Conservation (phyloP, 2,329 filamentous ascomycete genomes). For the Allantophomopsis lycopodina region DNA sequence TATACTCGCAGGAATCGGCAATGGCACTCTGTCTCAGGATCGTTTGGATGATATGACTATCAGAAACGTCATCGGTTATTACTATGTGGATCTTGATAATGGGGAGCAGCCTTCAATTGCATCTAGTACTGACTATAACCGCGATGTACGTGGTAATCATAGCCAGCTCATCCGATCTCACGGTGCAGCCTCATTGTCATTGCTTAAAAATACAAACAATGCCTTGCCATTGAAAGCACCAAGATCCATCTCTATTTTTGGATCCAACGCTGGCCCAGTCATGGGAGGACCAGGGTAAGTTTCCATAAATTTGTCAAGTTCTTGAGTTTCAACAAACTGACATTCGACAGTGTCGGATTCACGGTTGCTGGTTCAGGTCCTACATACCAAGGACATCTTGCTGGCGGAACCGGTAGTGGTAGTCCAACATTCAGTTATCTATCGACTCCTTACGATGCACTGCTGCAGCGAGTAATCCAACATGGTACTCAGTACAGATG, state of each 20-base stretch:
- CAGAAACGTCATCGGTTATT: constrained; percentile 61
- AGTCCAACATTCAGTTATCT: background rate
- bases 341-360: background rate
- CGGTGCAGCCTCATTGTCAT: constrained; percentile 39
- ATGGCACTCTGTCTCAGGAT: constrained; percentile 80
- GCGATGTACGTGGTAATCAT: constrained; percentile 22
- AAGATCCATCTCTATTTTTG: constrained; percentile 40
- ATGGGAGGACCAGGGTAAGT: background rate
- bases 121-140: constrained; percentile 35
- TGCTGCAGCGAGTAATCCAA: background rate
- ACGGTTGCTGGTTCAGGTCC: background rate
- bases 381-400: background rate
- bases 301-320: background rate
- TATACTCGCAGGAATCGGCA: constrained; percentile 72
- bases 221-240: constrained; percentile 33
- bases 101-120: constrained; percentile 51
- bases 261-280: constrained; percentile 36
- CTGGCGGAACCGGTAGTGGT: background rate
- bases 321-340: background rate
- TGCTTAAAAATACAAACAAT: constrained; percentile 42
- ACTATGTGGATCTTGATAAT: constrained; percentile 40
- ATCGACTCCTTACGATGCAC: background rate
- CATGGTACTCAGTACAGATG: background rate
- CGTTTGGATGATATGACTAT: constrained; percentile 85
- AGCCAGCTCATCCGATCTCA: constrained; percentile 41